Percentiles rank a stretch among this genome's conserved stretches.
Evolutionary conservation across 345 rosid species (phyloP).

Genomic region (Nephelium lappaceum): DNA sequence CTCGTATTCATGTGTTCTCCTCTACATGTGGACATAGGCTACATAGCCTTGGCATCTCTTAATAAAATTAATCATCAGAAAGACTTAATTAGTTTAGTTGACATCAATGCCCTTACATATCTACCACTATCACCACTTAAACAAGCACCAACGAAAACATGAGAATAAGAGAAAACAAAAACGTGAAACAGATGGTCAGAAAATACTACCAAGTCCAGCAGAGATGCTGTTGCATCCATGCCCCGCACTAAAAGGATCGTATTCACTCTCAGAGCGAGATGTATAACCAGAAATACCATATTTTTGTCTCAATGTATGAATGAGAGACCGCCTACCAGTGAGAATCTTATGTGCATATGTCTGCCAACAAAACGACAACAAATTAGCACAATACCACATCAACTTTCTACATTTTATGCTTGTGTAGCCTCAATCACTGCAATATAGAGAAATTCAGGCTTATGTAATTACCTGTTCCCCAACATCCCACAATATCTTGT

Average conservation of each 20-base stretch:
- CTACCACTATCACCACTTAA: background rate
- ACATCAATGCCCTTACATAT: background rate
- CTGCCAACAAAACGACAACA: constrained; percentile 42
- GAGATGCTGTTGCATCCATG: constrained; percentile 94
- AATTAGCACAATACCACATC: background rate
- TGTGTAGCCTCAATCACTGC: background rate
- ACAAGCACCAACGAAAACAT: background rate
- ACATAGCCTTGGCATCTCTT: background rate
- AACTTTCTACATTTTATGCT: background rate
- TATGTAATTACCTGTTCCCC: constrained; percentile 70
- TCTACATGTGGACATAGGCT: background rate
- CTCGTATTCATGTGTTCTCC: background rate
- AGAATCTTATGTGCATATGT: constrained; percentile 87
- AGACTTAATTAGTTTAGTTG: background rate
- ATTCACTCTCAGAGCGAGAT: constrained; percentile 71
- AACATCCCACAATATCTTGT: constrained; percentile 89
- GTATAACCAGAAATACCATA: constrained; percentile 67
- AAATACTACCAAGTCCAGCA: constrained; percentile 83
- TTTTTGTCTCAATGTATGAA: constrained; percentile 61
- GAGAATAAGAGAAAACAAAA: background rate
- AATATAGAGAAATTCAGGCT: background rate
- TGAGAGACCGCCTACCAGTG: constrained; percentile 74
- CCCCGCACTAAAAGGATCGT: constrained; percentile 85
- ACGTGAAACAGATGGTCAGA: constrained; percentile 5
- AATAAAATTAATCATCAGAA: background rate